Percentiles rank a stretch among this genome's conserved stretches.
Evolutionary conservation across 768 basidiomycete genomes (phyloP).

Genomic region (Pisolithus albus): DNA sequence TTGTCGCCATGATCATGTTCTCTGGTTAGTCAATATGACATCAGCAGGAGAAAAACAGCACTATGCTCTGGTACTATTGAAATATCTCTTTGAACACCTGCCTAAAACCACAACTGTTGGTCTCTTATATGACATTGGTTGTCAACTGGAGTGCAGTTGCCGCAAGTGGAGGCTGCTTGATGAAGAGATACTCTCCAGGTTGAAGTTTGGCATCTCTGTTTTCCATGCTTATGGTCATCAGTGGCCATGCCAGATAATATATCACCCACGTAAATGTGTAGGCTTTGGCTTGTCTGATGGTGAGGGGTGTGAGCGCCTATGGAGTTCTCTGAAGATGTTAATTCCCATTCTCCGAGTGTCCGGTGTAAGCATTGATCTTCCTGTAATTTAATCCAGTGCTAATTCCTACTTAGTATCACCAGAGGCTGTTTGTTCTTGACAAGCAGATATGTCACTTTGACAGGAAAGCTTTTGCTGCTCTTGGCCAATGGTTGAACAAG

Average conservation of each 20-base stretch:
- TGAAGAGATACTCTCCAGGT: too few relatives aligned
- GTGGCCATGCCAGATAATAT: constrained; percentile 30
- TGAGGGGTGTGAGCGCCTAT: constrained; percentile 33
- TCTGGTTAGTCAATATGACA: constrained; percentile 6
- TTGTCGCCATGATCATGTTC: constrained; percentile 12
- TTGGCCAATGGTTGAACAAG: constrained; percentile 5
- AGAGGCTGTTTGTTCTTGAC: constrained; percentile 8
- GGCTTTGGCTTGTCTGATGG: constrained; percentile 31
- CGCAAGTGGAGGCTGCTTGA: too few relatives aligned
- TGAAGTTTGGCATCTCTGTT: constrained; percentile 20
- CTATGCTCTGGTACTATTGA: neutral
- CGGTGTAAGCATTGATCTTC: constrained; percentile 11
- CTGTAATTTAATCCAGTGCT: neutral
- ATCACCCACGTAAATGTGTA: constrained; percentile 24
- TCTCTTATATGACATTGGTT: too few relatives aligned
- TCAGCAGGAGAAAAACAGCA: too few relatives aligned
- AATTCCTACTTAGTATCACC: constrained; percentile 4
- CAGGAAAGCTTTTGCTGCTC: neutral
- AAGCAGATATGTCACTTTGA: constrained; percentile 2
- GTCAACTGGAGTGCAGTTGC: too few relatives aligned
- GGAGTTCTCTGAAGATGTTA: constrained; percentile 15
- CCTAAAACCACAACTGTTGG: too few relatives aligned
- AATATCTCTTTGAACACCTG: neutral
- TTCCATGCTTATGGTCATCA: constrained; percentile 33
- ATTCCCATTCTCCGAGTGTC: constrained; percentile 13